Base-by-base conservation (phyloP, 75 land plant genomes). In the Chamaecyparis obtusa region DNA sequence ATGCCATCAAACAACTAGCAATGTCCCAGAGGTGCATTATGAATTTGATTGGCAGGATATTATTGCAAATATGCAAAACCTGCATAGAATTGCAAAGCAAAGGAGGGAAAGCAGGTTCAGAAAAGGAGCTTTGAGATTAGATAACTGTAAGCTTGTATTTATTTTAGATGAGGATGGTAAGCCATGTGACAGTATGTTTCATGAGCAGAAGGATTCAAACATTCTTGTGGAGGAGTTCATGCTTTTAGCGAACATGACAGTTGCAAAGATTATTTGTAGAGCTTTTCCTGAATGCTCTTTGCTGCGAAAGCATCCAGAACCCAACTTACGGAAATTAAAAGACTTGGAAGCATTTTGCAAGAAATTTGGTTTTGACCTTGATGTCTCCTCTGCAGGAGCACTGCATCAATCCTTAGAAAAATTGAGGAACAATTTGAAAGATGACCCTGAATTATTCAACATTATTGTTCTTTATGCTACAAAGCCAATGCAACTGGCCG, bases 201-300 rank as follows among this genome's bases (percentile, higher is more conserved):
- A 84, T 86, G 93, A 91, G 37, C 84, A 87, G 33, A 92, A 86
- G 82, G 96, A 95, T 49, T 92, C 99, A 78, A 91, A 95, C 86
- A 90, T 90, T 90, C 92, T 96, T 85, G 96, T 98, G 83, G 96
- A 96, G 88, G 99, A 98, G 88, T 95, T 98, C 71, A 96, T 98
- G 99, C 95, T 98, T 76, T 88, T 98, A 89, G 99, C 99, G 81
- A 98, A 98, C 83, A 93, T 88, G 87, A 94, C 97, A 48, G 99
- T 92, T 24, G 99, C 99, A 41, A 90, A 93, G 87, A 92, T 98
- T 11, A 95, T 98, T 55, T 90, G 95, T 46, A 88, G 90, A 49
- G 94, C 99, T 43, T 98, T 92, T 89, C 99, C 99, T 36, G 95
- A 93, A 84, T 89, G 93, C 91, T 97, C 99, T 13, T 84, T 98